phyloP scores from a whole-genome alignment of 1,139 yeast species.

The Candida sanyaensis region DNA sequence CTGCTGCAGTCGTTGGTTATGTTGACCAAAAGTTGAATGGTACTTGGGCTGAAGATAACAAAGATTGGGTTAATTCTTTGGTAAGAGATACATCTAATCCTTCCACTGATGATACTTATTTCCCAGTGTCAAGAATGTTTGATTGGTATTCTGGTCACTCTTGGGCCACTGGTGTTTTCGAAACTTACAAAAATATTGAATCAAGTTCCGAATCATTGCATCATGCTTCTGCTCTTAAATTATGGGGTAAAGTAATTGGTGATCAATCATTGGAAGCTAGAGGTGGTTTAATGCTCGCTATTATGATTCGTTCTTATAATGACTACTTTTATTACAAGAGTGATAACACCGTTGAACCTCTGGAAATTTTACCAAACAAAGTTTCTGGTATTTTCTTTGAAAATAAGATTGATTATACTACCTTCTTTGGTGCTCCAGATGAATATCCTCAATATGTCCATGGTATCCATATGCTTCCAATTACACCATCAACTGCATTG shows the following conservation, averaged over 20 bases:
- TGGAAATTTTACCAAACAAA: constrained; percentile 56
- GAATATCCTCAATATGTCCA: constrained; percentile 73
- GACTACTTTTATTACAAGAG: constrained; percentile 58
- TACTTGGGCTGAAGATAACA: constrained; percentile 64
- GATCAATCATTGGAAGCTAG: constrained; percentile 75
- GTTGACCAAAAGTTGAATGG: constrained; percentile 53
- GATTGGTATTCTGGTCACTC: constrained; percentile 86
- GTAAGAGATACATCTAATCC: constrained; percentile 80
- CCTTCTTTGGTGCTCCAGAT: constrained; percentile 47
- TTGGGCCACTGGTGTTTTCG: constrained; percentile 79
- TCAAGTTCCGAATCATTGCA: constrained; percentile 81
- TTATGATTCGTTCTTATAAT: constrained; percentile 63
- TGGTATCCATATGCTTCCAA: constrained; percentile 90
- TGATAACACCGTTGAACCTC: constrained; percentile 63
- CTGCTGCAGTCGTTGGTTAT: constrained; percentile 74
- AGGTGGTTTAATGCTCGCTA: constrained; percentile 72
- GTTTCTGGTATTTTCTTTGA: constrained; percentile 81
- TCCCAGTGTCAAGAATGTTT: constrained; percentile 77
- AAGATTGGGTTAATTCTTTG: constrained; percentile 30
- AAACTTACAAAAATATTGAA: constrained; percentile 72
- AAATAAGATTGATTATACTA: constrained; percentile 89
- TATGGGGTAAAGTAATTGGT: constrained; percentile 77
- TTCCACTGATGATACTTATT: constrained; percentile 54
- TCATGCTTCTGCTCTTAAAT: constrained; percentile 77
- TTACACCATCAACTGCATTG: constrained; percentile 81